Conservation (phyloP, 352 stramenopile species). For the Phytophthora palmivora region DNA sequence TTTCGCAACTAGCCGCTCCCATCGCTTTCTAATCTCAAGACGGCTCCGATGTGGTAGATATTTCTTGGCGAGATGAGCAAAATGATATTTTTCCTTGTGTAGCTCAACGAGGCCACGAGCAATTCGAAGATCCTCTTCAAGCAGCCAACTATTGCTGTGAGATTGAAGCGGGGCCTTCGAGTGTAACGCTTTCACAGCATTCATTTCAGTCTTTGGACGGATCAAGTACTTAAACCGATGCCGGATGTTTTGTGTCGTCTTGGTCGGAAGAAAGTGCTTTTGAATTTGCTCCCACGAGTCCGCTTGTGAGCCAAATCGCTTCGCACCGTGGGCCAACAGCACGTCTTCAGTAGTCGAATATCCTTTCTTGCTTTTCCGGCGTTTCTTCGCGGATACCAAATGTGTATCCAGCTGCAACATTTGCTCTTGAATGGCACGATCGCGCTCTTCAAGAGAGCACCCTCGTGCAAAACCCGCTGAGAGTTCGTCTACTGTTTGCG, state of each 20-base stretch:
- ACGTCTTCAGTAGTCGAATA: conserved; percentile 72
- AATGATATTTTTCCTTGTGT: conserved; percentile 66
- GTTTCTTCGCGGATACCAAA: conserved; percentile 54
- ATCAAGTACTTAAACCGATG: conserved; percentile 79
- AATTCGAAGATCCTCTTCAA: conserved; percentile 86
- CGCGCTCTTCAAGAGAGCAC: conserved; percentile 60
- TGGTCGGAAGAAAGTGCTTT: conserved; percentile 68
- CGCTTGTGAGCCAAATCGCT: conserved; percentile 58
- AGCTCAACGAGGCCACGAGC: conserved; percentile 74
- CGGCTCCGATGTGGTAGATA: conserved; percentile 76
- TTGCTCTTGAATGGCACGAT: conserved; percentile 58
- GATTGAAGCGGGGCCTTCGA: conserved; percentile 43
- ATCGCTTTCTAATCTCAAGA: conserved; percentile 73
- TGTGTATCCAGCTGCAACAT: conserved; percentile 81
- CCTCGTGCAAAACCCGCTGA: conserved; percentile 46
- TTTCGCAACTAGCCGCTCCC: conserved; percentile 50
- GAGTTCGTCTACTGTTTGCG: conserved; percentile 66
- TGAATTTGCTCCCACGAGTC: conserved; percentile 73
- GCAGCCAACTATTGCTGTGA: conserved; percentile 58
- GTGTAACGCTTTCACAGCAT: conserved; percentile 69
- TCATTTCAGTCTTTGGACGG: conserved; percentile 64
- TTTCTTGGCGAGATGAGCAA: conserved; percentile 59
- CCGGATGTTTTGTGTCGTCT: conserved; percentile 52
- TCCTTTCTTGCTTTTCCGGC: conserved; percentile 50
- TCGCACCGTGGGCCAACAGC: conserved; percentile 71